Conservation (phyloP, 1,284 basidiomycete genomes). For the Ceratobasidium sp. region DNA sequence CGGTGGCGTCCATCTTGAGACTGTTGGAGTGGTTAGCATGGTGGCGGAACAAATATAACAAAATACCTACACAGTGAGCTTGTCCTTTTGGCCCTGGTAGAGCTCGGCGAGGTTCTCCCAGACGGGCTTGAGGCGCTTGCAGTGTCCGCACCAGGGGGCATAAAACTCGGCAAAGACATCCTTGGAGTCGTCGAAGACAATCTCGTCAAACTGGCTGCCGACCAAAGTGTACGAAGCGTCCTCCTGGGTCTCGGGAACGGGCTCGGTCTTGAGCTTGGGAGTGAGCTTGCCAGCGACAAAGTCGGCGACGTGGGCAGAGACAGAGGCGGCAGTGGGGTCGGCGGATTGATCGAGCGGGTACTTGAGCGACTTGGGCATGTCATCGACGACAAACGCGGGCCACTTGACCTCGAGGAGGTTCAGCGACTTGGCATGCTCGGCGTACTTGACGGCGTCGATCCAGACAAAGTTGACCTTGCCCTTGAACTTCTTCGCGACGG, state of each 20-base stretch:
- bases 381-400: slow-evolving; percentile 96
- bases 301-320: slow-evolving; percentile 72
- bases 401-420: slow-evolving; percentile 88
- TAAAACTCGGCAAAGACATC: slow-evolving; percentile 99
- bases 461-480: slow-evolving; percentile 96
- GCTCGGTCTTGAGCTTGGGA: slow-evolving; percentile 91
- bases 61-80: slow-evolving; percentile 80
- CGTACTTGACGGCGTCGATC: slow-evolving; percentile 97
- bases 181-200: slow-evolving; percentile 88
- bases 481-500: slow-evolving; percentile 85
- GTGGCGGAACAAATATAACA: slow-evolving; percentile 35
- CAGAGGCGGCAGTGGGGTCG: slow-evolving; percentile 68
- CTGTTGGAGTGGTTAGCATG: slow-evolving; percentile 60
- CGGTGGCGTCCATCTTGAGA: slow-evolving; percentile 96
- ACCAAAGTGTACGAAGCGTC: slow-evolving; percentile 89
- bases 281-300: slow-evolving; percentile 79
- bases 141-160: slow-evolving; percentile 96
- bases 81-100: slow-evolving; percentile 82
- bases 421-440: slow-evolving; percentile 94
- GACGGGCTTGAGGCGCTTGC: slow-evolving; percentile 95
- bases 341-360: slow-evolving; percentile 84
- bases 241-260: slow-evolving; percentile 86
- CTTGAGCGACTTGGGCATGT: slow-evolving; percentile 86
- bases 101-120: slow-evolving; percentile 94
- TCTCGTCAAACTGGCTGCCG: slow-evolving; percentile 88